phyloP scores from a whole-genome alignment of 768 basidiomycete species.

The Psilocybe sp. region DNA sequence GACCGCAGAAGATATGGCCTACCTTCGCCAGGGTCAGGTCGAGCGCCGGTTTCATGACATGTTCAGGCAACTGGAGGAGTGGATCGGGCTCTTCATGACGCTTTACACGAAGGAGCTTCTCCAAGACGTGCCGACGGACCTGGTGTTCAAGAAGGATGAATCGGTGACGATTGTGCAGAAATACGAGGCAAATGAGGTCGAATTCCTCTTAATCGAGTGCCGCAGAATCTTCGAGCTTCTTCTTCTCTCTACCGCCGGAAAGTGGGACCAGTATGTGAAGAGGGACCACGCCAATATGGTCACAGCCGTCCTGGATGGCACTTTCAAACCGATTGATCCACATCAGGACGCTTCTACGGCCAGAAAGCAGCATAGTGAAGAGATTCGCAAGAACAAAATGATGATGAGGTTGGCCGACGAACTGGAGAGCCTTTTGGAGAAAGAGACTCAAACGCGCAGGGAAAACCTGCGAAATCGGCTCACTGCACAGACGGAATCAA shows the following conservation, averaged over 20 bases:
- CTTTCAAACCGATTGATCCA: not conserved
- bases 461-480: not conserved
- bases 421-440: not conserved
- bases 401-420: not conserved
- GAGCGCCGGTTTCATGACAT: constrained; percentile 2
- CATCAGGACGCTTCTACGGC: too few species aligned
- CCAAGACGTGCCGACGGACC: constrained; percentile 2
- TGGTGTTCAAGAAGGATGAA: not conserved
- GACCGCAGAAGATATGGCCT: constrained; percentile 3
- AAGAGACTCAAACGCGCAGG: not conserved
- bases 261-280: constrained; percentile 1
- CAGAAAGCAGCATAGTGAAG: not conserved
- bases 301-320: not conserved
- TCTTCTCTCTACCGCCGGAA: not conserved
- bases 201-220: constrained; percentile 6
- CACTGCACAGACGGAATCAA: not conserved
- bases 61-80: constrained; percentile 1
- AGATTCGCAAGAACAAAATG: constrained; percentile 2
- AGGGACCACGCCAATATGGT: not conserved
- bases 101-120: constrained; percentile 4
- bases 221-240: constrained; percentile 1
- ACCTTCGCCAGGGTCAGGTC: constrained; percentile 6
- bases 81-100: constrained; percentile 2
- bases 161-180: constrained; percentile 4
- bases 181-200: constrained; percentile 5